Base-by-base conservation (phyloP, 306 rosid genomes). In the Ceratonia siliqua region DNA sequence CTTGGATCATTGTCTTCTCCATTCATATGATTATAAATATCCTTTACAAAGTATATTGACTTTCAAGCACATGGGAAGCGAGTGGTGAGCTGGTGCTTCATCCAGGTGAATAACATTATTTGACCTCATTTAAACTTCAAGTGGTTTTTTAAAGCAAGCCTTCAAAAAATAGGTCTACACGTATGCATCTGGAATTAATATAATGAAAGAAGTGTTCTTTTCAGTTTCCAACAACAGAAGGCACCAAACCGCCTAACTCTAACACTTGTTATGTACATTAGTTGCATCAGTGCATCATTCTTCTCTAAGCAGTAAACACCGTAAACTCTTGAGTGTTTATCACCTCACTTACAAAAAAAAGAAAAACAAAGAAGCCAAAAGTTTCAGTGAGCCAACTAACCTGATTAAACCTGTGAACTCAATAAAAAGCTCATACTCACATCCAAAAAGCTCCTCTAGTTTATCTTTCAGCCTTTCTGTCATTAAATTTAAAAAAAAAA, bases 341-440 rank as follows among this genome's bases (percentile, higher is more conserved):
- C 32, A 27, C 65, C 17, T 5, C 42, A 58, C 21, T 30, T 1
- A 15, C 39, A 75, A 64, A 30, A 59, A 11, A n/a, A n/a, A n/a
- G n/a, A n/a, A n/a, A n/a, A n/a, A n/a, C 6, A 27, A 3, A 56
- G 5, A 45, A 43, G 27, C 68, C 24, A 69, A 54, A 56, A 14
- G n/a, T 45, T 43, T 62, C 22, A 74, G 48, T 49, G 57, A 63
- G 70, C 54, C 15, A 69, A 48, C 77, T 17, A 42, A 91, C 97
- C 98, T 91, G 78, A 94, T 91, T 84, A 91, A 88, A 75, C 96
- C 98, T 2, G 98, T 94, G 86, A 91, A 94, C 70, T 91, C 98
- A 76, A 90, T 62, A 52, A 87, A 85, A 75, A 91, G 95, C 73
- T 94, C 95, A 76, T 78, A 94, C 58, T 91, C 84, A 65, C 97